phyloP scores from a whole-genome alignment of 1,284 basidiomycete species.

The Xerocomus cyaneibrunnescens region DNA sequence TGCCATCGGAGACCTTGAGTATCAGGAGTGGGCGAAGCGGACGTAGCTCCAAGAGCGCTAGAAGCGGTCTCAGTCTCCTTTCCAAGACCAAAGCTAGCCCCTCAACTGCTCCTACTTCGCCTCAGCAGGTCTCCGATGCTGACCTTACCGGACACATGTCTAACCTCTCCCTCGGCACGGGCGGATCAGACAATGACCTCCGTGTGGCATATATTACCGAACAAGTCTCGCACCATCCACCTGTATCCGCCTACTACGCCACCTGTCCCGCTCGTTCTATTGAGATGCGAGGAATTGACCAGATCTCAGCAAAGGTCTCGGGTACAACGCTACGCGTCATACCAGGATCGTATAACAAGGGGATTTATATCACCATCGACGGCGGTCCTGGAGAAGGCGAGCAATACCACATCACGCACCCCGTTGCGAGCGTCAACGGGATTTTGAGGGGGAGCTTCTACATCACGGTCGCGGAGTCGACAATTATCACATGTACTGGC shows the following conservation, averaged over 20 bases:
- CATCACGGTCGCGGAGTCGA: constrained; percentile 80
- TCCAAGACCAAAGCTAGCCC: constrained; percentile 51
- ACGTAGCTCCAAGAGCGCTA: constrained; percentile 55
- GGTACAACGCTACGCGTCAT: constrained; percentile 82
- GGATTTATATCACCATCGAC: constrained; percentile 79
- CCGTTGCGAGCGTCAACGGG: constrained; percentile 88
- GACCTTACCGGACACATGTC: constrained; percentile 56
- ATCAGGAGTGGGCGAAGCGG: constrained; percentile 48
- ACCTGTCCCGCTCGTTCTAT: constrained; percentile 71
- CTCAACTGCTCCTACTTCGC: constrained; percentile 58
- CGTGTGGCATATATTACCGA: constrained; percentile 76
- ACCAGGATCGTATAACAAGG: constrained; percentile 84
- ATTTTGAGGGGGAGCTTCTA: constrained; percentile 90
- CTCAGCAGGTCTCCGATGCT: constrained; percentile 41
- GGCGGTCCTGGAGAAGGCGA: constrained; percentile 81
- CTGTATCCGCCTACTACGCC: constrained; percentile 89
- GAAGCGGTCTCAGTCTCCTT: constrained; percentile 53
- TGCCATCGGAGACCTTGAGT: constrained; percentile 50
- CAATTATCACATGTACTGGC: constrained; percentile 80
- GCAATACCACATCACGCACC: constrained; percentile 87
- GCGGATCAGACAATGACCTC: constrained; percentile 21
- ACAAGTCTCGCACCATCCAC: constrained; percentile 96
- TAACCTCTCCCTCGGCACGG: constrained; percentile 52
- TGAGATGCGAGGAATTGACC: constrained; percentile 81
- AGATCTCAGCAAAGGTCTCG: constrained; percentile 89